phyloP scores from a whole-genome alignment of 345 rosid species.

The Raphanus raphanistrum region DNA sequence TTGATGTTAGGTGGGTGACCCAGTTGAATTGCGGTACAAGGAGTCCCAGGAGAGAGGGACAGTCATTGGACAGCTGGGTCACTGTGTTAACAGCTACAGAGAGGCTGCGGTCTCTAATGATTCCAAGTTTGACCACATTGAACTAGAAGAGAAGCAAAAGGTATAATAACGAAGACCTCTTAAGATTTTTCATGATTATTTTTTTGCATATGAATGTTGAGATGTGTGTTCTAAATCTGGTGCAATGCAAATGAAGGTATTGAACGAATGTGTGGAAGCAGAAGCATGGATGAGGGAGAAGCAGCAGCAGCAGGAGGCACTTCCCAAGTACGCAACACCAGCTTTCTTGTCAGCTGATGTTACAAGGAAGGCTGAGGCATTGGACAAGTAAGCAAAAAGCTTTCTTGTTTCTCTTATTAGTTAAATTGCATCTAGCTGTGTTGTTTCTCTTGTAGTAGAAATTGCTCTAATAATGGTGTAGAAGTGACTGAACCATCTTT shows the following conservation, averaged over 20 bases:
- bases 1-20: conserved; percentile 78
- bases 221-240: background rate
- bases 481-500: conserved; percentile 6
- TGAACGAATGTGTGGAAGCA: conserved; percentile 83
- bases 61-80: conserved; percentile 66
- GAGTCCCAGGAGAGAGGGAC: conserved; percentile 72
- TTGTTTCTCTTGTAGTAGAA: background rate
- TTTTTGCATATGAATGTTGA: background rate
- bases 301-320: conserved; percentile 77
- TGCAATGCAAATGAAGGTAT: conserved; percentile 48
- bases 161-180: background rate
- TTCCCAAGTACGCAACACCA: conserved; percentile 77
- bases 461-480: no score
- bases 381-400: conserved; percentile 64
- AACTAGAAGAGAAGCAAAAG: conserved; percentile 82
- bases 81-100: conserved; percentile 81
- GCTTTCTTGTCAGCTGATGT: conserved; percentile 80
- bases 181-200: background rate
- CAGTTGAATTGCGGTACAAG: conserved; percentile 78
- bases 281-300: conserved; percentile 93
- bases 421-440: no score
- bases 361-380: conserved; percentile 74
- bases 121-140: conserved; percentile 94
- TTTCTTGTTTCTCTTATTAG: background rate
- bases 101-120: conserved; percentile 83